Conservation (phyloP, 345 rosid species). For the Durio zibethinus region DNA sequence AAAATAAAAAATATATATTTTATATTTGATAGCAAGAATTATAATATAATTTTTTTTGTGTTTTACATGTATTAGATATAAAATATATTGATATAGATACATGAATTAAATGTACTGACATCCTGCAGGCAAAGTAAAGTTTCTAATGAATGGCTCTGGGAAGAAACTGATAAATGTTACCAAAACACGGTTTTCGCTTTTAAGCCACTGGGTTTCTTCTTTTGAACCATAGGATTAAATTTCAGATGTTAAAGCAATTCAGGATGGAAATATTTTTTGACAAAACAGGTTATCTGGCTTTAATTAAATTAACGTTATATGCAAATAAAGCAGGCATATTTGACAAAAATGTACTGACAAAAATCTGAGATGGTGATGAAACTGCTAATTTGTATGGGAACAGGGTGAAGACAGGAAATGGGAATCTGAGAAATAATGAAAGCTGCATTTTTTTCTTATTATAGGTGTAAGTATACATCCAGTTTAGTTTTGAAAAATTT, state of each 20-base stretch:
- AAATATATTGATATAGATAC: too few relatives aligned
- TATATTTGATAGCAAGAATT: too few relatives aligned
- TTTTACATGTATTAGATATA: too few relatives aligned
- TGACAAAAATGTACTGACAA: not conserved
- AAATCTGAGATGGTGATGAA: not conserved
- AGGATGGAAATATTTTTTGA: not conserved
- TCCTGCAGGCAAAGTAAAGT: not conserved
- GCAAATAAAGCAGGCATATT: not conserved
- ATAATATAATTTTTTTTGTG: too few relatives aligned
- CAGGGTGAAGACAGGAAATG: not conserved
- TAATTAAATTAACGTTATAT: not conserved
- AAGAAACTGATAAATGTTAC: constrained; percentile 13
- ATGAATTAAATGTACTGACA: too few relatives aligned
- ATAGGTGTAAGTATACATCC: not conserved
- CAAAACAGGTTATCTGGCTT: not conserved
- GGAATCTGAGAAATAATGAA: not conserved
- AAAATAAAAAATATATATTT: too few relatives aligned
- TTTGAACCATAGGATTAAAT: not conserved
- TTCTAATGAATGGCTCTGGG: constrained; percentile 3
- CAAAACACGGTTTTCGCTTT: constrained; percentile 17
- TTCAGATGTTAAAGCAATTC: not conserved
- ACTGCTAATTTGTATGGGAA: not conserved
- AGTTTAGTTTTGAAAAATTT: not conserved
- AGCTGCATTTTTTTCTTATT: not conserved
- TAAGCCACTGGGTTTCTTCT: too few relatives aligned